Percentiles rank a stretch among this genome's conserved stretches.
These are phyloP conservation scores for Agastache rugosa DNA, from an alignment of 257 asterid species.

Conservation along the genomic window DNA sequence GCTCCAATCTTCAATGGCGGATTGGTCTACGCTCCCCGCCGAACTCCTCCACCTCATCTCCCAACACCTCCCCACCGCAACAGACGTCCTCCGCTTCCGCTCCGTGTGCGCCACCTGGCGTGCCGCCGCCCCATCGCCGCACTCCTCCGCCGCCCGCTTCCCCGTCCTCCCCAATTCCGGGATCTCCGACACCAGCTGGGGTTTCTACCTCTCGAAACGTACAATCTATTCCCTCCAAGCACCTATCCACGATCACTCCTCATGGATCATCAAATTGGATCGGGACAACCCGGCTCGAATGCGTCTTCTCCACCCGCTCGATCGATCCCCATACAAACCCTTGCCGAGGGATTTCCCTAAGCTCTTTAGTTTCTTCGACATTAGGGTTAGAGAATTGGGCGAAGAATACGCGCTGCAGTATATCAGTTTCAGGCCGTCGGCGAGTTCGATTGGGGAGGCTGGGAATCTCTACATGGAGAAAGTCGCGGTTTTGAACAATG, in stretches of 20 bases:
- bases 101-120: conserved; percentile 88
- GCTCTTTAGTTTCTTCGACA: conserved; percentile 44
- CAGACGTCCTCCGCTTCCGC: conserved; percentile 80
- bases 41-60: conserved; percentile 71
- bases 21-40: conserved; percentile 77
- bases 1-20: conserved; percentile 59
- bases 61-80: conserved; percentile 57
- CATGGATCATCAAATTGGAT: conserved; percentile 79
- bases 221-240: conserved; percentile 54
- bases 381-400: conserved; percentile 62
- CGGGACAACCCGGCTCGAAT: conserved; percentile 53
- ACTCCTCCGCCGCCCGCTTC: conserved; percentile 52
- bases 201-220: conserved; percentile 70
- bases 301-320: conserved; percentile 69
- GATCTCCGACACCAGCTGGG: conserved; percentile 74
- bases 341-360: conserved; percentile 66
- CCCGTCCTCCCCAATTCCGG: conserved; percentile 87
- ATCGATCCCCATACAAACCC: conserved; percentile 53
- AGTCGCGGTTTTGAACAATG: conserved; percentile 56
- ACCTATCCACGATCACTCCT: conserved; percentile 39
- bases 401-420: conserved; percentile 76
- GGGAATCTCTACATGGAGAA: conserved; percentile 85
- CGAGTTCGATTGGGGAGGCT: conserved; percentile 73
- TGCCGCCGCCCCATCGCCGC: conserved; percentile 50
- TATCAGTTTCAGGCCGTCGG: conserved; percentile 69